Evolutionary conservation across 345 rosid species (phyloP).

Genomic region (Eucalyptus sp.): DNA sequence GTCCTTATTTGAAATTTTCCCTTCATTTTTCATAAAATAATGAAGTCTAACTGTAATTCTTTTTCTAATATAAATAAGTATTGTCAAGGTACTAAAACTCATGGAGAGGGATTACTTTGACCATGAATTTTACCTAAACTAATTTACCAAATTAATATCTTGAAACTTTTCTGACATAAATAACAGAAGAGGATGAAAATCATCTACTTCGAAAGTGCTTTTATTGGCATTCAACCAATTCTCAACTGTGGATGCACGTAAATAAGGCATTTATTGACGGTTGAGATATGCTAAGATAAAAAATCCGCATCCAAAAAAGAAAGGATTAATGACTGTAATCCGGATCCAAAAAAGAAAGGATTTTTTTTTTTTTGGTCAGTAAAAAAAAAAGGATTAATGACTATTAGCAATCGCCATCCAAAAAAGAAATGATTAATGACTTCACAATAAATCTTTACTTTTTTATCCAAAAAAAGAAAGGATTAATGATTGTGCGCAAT

Average conservation of each 20-base stretch:
- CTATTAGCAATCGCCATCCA: no score
- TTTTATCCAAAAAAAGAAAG: no score
- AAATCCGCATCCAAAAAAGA: neutral
- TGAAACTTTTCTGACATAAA: neutral
- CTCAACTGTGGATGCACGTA: neutral
- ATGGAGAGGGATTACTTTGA: neutral
- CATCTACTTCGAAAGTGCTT: neutral
- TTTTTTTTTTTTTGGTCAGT: no score
- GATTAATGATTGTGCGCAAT: no score
- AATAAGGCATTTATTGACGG: neutral
- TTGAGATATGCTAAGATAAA: neutral
- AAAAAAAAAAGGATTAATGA: no score
- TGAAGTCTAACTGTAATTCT: accelerated
- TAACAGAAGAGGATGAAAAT: neutral
- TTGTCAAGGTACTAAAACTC: neutral
- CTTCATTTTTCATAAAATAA: accelerated
- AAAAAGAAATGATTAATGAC: no score
- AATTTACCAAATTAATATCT: neutral
- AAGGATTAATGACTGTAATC: neutral
- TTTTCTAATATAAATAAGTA: neutral
- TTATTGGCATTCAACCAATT: neutral
- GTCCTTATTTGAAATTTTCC: no score
- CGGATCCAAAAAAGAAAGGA: no score
- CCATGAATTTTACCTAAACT: neutral
- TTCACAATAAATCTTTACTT: no score